Base-by-base conservation (phyloP, 192 early-diverging fungal species). In the Kappamyces sp. region DNA sequence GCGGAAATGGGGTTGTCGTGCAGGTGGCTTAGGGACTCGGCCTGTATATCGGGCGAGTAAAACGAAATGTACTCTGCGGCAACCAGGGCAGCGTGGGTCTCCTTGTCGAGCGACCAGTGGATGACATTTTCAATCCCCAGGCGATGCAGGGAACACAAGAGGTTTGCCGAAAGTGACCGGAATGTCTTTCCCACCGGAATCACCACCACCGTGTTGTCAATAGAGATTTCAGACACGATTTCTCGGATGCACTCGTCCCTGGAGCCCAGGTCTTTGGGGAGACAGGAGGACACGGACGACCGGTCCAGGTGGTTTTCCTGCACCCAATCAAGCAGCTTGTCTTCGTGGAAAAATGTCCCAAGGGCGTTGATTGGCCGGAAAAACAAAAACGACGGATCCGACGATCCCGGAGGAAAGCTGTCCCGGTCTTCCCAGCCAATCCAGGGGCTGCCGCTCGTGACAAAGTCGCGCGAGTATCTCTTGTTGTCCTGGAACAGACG, bases 191-290 rank as follows among this genome's bases (percentile, higher is more conserved):
- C 52, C 3, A 52, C 31, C 2, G 61, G 43, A 1, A 62, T 31
- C 37, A 62, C 23, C 2, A 62, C 44, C 4, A 62, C 31, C 33
- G 50, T 40, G 52, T 53, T 39, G 15, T 53, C 31, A 23, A 44
- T 50, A 15, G 55, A 37, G 15, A 48, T 15, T 4, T 7, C 34
- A n/a, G 46, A 48, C 7, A 51, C 49, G 13, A 52, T 37, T 49
- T 62, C 49, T 3, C 34, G 42, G n/a, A 62, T 51, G 47, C 61
- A 62, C 41, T 62, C 49, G 42, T 52, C 49, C 43, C 61, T 33
- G 51, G 33, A 62, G 3, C 61, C 50, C n/a, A 62, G 34, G n/a
- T 62, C 49, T 12, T 62, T 50, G 10, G 8, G 50, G 31, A 35
- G 12, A 34, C 61, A 62, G 33, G 61, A 12, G 5, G 57, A 31